phyloP scores from a whole-genome alignment of 176 grass and related monocot species.

The Aegilops tauschii region DNA sequence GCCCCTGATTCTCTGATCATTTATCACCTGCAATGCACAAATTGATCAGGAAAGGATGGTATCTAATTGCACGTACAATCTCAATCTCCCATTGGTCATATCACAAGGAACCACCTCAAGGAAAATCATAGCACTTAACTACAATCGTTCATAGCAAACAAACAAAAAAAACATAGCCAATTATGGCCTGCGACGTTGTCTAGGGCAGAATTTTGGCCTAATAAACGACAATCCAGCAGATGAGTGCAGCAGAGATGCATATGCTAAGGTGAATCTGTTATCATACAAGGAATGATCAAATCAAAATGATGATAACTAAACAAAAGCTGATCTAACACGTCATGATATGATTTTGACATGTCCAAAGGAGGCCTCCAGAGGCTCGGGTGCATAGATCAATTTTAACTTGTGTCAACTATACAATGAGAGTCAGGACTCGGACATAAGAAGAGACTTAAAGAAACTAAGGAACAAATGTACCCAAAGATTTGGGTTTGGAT shows the following conservation, averaged over 20 bases:
- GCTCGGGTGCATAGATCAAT: not conserved
- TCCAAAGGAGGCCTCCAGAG: not conserved
- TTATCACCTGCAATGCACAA: conserved; percentile 63
- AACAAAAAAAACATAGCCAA: not conserved
- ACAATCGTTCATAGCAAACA: conserved; percentile 19
- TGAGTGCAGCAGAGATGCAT: not conserved
- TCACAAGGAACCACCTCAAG: not conserved
- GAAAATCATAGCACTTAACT: not conserved
- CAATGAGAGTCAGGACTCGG: not conserved
- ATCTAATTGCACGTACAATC: not conserved
- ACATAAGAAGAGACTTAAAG: not conserved
- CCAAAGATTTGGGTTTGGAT: not conserved
- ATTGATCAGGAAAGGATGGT: conserved; percentile 4
- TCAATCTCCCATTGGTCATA: not conserved
- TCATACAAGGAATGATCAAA: not conserved
- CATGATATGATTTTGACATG: not conserved
- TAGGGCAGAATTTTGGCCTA: not conserved
- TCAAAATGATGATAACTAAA: not conserved
- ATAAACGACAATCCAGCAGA: not conserved
- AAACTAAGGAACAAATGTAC: not conserved
- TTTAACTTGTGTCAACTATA: not conserved
- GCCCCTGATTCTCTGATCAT: conserved; percentile 75
- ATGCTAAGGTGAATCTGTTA: not conserved
- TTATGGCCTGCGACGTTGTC: not conserved
- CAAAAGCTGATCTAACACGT: not conserved